Evolutionary conservation across 1,139 yeast genomes (phyloP).

Genomic region (Zygoascus sp.): DNA sequence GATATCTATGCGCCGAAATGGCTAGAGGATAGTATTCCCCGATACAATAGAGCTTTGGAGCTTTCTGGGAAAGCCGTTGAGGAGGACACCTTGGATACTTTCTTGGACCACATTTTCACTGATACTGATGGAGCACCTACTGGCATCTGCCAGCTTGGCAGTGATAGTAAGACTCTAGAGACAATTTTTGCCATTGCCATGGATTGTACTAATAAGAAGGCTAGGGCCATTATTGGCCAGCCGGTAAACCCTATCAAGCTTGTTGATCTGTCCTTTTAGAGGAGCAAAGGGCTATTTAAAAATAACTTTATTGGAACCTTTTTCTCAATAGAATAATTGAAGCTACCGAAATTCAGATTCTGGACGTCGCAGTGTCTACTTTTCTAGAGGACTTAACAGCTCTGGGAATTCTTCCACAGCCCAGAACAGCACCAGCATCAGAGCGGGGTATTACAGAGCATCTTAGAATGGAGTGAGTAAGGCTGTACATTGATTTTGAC

Average conservation of each 20-base stretch:
- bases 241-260: conserved; percentile 16
- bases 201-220: conserved; percentile 20
- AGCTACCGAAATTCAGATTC: no score
- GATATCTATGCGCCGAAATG: conserved; percentile 17
- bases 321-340: background rate
- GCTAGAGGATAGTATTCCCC: conserved; percentile 19
- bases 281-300: background rate
- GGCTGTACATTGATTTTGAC: no score
- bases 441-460: no score
- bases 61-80: conserved; percentile 17
- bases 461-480: no score
- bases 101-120: conserved; percentile 18
- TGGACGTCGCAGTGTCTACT: no score
- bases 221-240: conserved; percentile 20
- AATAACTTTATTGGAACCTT: background rate
- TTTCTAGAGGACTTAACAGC: no score
- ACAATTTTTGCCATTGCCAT: conserved; percentile 26
- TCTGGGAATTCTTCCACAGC: no score
- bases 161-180: conserved; percentile 13
- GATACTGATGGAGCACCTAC: conserved; percentile 22
- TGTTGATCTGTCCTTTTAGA: conserved; percentile 1
- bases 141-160: conserved; percentile 20
- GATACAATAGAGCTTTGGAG: conserved; percentile 20
- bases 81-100: conserved; percentile 12
- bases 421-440: no score